Base-by-base conservation (phyloP, 2,329 filamentous ascomycete species). In the Diaporthe citri region DNA sequence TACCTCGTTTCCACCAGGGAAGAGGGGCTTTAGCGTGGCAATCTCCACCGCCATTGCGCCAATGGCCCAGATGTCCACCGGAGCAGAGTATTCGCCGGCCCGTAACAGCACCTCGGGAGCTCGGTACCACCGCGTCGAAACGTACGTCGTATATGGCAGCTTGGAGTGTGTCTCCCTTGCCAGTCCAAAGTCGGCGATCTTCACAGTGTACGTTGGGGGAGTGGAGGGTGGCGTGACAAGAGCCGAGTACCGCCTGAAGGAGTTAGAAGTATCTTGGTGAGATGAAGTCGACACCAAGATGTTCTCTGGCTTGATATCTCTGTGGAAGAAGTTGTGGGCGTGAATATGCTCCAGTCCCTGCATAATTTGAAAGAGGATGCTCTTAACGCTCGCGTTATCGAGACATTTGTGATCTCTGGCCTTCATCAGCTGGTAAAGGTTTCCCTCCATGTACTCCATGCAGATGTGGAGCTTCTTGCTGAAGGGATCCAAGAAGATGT, bases 401-500 rank as follows among this genome's bases (percentile, higher is more conserved):
- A 99, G 89, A 77, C 89, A 93, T 85, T 98, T 98, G 88, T 98
- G 96, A 79, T 99, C 97, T 76, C 97, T 92, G 71, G 97, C 93
- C 87, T 99, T 99, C 97, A 99, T 99, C 77, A 99, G 87, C 85
- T 99, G 97, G 84, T 99, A 99, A 1, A 99, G 89, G 84, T 99
- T 99, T 69, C 97, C 97, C 83, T 99, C 97, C 97, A 99, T 99
- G 85, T 97, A 98, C 86, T 99, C 97, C 97, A 99, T 99, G 82
- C 91, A 93, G 79, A 99, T 99, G 85, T 99, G 97, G 59, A 99
- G 92, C 86, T 98, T 98, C 87, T 96, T 97, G 86, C 91, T 98
- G 83, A 95, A 94, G 0, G 97, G 97, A 82, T 99, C 97, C 80
- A 99, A 91, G 85, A 99, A 99, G 81, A 99, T 99, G 85, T 99